Base-by-base conservation (phyloP, 176 grass and related monocot genomes). In the Aegilops umbellulata region DNA sequence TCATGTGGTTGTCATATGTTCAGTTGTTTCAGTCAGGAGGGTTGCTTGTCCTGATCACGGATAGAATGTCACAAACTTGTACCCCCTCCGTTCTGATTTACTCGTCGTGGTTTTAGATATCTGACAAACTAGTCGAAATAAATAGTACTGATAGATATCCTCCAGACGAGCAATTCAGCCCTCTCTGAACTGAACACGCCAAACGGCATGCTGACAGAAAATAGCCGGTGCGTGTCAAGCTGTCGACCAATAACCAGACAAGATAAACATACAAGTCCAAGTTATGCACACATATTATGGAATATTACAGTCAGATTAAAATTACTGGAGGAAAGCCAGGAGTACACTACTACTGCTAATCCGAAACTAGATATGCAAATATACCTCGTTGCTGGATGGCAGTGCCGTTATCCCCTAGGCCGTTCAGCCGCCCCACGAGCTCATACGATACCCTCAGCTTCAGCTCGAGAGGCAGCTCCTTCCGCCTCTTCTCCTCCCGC, bases 391-490 rank as follows among this genome's bases (percentile, higher is more conserved):
- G 94, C 81, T 91, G 84, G 6, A 89, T 79, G 29, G 79, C 15
- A 36, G 80, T 96, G 57, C 38, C 30, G 55, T 82, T 80, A 51
- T 88, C 85, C 30, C 79, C 84, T 53, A 99, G 89, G 9, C 53
- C 53, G 7, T 39, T 84, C 79, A 96, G 80, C 60, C 79, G 82
- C 26, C 80, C 34, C 60, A 93, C 31, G 75, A 99, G 91, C 74
- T 94, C 94, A 83, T 88, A 81, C 6, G 76, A 86, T 24, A 99
- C 32, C 88, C 93, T 94, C 79, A 94, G 86, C 83, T 92, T 96
- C 61, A 94, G 58, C 73, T 77, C 82, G 79, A 83, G 60, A 6
- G 97, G 76, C 53, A 99, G 83, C 86, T 93, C 82, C 77, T 82
- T 44, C 60, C 87, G 78, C 86, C 76, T 86, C 30, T 94, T 96